Base-by-base conservation (phyloP, 176 grass and related monocot species). In the Paspalum notatum region DNA sequence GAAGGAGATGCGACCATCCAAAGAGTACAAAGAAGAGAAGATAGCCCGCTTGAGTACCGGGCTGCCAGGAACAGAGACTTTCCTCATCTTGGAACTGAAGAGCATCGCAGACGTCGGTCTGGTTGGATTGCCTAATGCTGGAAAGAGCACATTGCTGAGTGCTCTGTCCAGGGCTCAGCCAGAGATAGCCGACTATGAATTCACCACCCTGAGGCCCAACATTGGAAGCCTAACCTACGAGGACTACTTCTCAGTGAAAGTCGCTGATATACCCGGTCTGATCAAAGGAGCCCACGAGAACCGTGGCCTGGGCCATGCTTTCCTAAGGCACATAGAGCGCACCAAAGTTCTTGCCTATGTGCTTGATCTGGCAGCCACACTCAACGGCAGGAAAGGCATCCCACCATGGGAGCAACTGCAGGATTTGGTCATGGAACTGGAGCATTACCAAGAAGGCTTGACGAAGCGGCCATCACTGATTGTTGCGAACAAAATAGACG, bases 91-190 rank as follows among this genome's bases (percentile, higher is more conserved):
- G 66, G 94, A 97, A 84, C 61, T 97, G 57, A 97, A 94, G 82
- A 93, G 86, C 72, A 97, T 97, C 72, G 94, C 94, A 5, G 94
- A 97, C 84, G 82, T 97, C 41, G 94, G 94, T 53, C 89, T 97
- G 71, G 82, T 94, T 61, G 94, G 94, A 61, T 63, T 97, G 68
- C 94, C 94, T 75, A 94, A 97, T 80, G 94, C 87, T 5, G 91
- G 89, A 26, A 92, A 97, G 82, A 97, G 94, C 82, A 97, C 91
- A 56, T 90, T 97, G 59, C 84, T 94, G 45, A 88, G 87, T 5
- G 85, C 82, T 71, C 84, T 97, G 47, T 97, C 94, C 58, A 93
- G 68, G 79, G 94, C 94, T 60, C 82, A 80, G 25, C 94, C 94
- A 4, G 71, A 86, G 63, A 90, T 94, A 9, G 91, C 87, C 12